Evolutionary conservation across 441 rosid species (phyloP).

Genomic region (Pelargonium fulgidum): DNA sequence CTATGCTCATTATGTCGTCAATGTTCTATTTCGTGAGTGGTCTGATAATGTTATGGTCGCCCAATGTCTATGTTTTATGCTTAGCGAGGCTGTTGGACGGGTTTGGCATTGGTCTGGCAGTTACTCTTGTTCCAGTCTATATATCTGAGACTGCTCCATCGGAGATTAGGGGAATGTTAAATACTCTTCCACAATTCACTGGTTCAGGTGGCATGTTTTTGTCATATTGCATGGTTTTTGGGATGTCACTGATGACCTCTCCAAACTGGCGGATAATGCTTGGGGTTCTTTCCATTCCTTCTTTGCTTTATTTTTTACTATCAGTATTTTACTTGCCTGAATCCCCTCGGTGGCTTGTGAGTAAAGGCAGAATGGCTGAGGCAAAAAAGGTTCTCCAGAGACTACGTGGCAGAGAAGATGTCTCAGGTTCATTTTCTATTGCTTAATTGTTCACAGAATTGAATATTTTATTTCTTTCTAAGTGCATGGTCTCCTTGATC

Average conservation of each 20-base stretch:
- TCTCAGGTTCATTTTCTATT: conserved; percentile 39
- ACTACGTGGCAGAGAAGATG: conserved; percentile 67
- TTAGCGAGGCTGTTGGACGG: conserved; percentile 64
- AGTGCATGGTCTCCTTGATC: neutral
- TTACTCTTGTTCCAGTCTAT: conserved; percentile 65
- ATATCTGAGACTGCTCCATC: conserved; percentile 74
- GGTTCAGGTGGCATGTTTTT: conserved; percentile 72
- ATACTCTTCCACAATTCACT: conserved; percentile 66
- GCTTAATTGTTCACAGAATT: neutral
- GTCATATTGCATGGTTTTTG: conserved; percentile 66
- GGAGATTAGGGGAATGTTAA: conserved; percentile 58
- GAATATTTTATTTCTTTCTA: conserved; percentile 7
- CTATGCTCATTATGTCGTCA: conserved; percentile 59
- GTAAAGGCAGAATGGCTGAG: conserved; percentile 66
- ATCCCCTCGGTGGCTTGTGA: conserved; percentile 79
- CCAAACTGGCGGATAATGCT: conserved; percentile 75
- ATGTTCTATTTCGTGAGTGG: conserved; percentile 57
- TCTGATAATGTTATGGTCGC: conserved; percentile 65
- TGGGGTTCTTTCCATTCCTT: conserved; percentile 62
- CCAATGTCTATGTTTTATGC: conserved; percentile 58
- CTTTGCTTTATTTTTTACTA: conserved; percentile 42
- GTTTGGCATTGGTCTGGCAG: conserved; percentile 64
- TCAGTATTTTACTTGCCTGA: conserved; percentile 61
- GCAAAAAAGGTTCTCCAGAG: conserved; percentile 61
- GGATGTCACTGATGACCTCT: conserved; percentile 45